phyloP scores from a whole-genome alignment of 257 asterid species.

The Datura wrightii region DNA sequence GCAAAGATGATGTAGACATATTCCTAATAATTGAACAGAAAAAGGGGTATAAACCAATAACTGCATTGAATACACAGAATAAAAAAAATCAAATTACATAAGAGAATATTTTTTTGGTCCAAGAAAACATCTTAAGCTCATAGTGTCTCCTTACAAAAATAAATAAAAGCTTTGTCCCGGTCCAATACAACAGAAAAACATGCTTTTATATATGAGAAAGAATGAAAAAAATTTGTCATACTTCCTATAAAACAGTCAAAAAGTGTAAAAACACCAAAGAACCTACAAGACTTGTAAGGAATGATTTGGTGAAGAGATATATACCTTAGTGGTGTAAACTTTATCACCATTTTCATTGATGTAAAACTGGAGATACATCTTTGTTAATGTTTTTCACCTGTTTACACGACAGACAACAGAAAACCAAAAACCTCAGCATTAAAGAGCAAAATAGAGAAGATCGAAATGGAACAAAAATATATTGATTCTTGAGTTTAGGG shows the following conservation, averaged over 20 bases:
- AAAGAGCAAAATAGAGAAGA: neutral
- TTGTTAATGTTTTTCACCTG: conserved; percentile 31
- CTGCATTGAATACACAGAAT: neutral
- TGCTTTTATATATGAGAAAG: neutral
- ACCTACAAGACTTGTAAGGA: neutral
- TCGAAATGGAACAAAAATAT: neutral
- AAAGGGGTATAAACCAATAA: neutral
- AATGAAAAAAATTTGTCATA: neutral
- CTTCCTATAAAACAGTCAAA: neutral
- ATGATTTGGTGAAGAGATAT: neutral
- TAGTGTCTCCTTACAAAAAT: no score
- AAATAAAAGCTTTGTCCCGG: neutral
- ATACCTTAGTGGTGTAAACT: conserved; percentile 72
- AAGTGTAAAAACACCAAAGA: neutral
- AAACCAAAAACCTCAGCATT: neutral
- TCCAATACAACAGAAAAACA: neutral
- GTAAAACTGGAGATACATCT: conserved; percentile 59
- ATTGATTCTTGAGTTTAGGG: neutral
- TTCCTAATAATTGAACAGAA: neutral
- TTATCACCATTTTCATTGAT: conserved; percentile 66
- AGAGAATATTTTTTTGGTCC: neutral
- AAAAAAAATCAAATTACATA: neutral
- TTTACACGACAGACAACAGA: neutral
- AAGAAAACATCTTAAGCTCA: neutral
- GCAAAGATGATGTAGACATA: neutral